Evolutionary conservation across 2,329 filamentous ascomycete species (phyloP).

Genomic region (Penicillium palitans): DNA sequence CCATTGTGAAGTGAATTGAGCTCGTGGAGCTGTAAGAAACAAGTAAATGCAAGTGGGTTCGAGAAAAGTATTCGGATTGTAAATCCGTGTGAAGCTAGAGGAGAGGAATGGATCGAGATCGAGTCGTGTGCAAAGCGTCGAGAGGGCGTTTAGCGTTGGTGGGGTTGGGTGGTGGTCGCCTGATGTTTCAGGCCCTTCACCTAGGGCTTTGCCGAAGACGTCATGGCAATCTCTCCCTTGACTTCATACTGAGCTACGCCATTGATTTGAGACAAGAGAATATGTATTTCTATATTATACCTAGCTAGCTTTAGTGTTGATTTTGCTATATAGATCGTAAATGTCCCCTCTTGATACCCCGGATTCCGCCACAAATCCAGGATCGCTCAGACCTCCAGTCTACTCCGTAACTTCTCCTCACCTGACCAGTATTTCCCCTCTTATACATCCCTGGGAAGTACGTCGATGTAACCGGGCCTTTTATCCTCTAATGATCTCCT

Average conservation of each 20-base stretch:
- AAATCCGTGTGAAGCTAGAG: constrained; percentile 24
- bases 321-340: neutral
- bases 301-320: neutral
- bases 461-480: neutral
- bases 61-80: constrained; percentile 19
- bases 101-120: constrained; percentile 27
- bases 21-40: constrained; percentile 28
- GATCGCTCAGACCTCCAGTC: constrained; percentile 6
- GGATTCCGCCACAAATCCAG: neutral
- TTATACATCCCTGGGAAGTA: neutral
- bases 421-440: constrained; percentile 2
- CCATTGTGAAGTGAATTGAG: constrained; percentile 37
- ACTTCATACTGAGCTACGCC: constrained; percentile 6
- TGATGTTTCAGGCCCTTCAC: constrained; percentile 16
- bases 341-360: neutral
- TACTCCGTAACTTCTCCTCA: constrained; percentile 13
- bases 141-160: constrained; percentile 28
- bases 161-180: constrained; percentile 27
- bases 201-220: constrained; percentile 29
- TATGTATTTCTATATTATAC: neutral
- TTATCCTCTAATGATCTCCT: neutral
- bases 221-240: constrained; percentile 17
- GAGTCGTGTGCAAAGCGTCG: constrained; percentile 33
- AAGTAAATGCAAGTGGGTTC: constrained; percentile 19
- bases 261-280: neutral